phyloP scores from a whole-genome alignment of 768 basidiomycete genomes.

The Tylopilus sp. region DNA sequence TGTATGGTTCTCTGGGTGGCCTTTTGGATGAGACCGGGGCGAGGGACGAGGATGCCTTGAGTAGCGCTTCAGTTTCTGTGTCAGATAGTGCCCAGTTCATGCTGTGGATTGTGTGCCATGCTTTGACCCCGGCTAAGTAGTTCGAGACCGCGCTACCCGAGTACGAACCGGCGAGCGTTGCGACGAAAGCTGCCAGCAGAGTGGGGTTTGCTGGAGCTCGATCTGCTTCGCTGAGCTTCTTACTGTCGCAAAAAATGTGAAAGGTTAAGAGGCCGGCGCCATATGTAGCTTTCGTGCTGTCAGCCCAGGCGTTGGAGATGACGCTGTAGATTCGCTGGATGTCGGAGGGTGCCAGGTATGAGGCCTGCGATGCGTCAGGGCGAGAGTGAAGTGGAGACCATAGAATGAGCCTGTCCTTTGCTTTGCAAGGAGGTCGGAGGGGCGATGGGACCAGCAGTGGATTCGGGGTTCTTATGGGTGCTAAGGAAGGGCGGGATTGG shows the following conservation, averaged over 20 bases:
- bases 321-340: background rate
- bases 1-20: conserved; percentile 9
- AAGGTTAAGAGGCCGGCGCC: background rate
- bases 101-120: conserved; percentile 28
- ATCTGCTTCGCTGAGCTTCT: background rate
- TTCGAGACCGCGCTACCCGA: conserved; percentile 5
- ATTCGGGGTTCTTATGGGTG: no score
- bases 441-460: no score
- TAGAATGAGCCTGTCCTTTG: background rate
- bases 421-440: background rate
- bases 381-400: background rate
- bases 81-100: conserved; percentile 14
- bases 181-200: background rate
- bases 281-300: background rate
- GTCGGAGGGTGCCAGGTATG: background rate
- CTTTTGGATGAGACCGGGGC: conserved; percentile 9
- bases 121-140: conserved; percentile 14
- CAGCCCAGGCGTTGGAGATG: background rate
- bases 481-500: background rate
- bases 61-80: conserved; percentile 7
- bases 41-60: conserved; percentile 9
- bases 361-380: background rate
- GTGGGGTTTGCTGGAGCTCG: background rate
- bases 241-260: background rate
- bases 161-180: conserved; percentile 12